phyloP scores from a whole-genome alignment of 371 early-diverging fungal species.

The Batrachochytrium dendrobatidis region DNA sequence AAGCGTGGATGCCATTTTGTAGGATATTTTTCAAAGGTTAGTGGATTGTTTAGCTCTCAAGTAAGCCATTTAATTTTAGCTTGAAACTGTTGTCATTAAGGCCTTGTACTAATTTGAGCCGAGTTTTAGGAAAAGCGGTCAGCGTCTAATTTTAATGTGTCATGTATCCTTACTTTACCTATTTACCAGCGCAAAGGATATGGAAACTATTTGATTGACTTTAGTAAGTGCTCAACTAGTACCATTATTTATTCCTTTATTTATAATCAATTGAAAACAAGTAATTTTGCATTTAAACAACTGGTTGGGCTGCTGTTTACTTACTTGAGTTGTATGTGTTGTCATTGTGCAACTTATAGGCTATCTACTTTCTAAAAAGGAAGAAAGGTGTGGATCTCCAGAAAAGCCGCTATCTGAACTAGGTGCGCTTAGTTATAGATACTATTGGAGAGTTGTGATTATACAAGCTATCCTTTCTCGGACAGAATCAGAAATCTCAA shows the following conservation, averaged over 20 bases:
- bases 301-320: conserved; percentile 8
- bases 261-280: background rate
- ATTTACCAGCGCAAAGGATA: conserved; percentile 95
- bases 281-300: background rate
- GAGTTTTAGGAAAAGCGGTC: conserved; percentile 81
- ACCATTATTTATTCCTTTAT: background rate
- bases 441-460: conserved; percentile 77
- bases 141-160: conserved; percentile 87
- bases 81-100: no score
- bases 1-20: conserved; percentile 84
- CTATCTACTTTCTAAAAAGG: conserved; percentile 81
- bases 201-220: conserved; percentile 94
- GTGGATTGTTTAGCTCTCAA: no score
- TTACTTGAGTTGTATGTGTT: conserved; percentile 31
- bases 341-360: conserved; percentile 34
- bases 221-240: conserved; percentile 52
- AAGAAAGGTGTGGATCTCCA: conserved; percentile 79
- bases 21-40: conserved; percentile 97
- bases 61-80: background rate
- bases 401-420: conserved; percentile 90
- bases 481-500: conserved; percentile 24
- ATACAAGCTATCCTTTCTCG: conserved; percentile 30
- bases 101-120: no score
- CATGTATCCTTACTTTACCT: conserved; percentile 98
- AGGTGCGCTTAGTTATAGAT: conserved; percentile 90